phyloP scores from a whole-genome alignment of 805 yeast genomes.

The Candida odintsovae region DNA sequence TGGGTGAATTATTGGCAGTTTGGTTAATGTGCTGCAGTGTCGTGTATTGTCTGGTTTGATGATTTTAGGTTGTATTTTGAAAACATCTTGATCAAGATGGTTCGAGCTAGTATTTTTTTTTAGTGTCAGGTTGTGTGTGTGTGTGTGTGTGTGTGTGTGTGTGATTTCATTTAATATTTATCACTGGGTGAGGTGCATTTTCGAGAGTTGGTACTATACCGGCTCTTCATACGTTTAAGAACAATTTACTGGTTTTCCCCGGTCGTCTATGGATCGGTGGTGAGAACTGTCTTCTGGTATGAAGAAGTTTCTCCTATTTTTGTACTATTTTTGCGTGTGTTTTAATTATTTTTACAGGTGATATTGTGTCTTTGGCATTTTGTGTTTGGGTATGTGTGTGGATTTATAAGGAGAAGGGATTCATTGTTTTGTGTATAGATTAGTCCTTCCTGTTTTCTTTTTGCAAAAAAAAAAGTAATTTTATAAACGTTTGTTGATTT shows the following conservation, averaged over 20 bases:
- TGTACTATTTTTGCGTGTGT: neutral
- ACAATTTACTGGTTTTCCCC: neutral
- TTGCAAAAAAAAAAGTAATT: neutral
- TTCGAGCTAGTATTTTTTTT: neutral
- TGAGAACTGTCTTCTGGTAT: neutral
- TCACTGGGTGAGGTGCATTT: neutral
- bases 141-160: neutral
- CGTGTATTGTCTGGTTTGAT: neutral
- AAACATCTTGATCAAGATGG: neutral
- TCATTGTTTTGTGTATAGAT: neutral
- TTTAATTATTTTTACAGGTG: neutral
- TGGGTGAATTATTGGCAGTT: too few relatives aligned
- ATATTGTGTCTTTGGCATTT: neutral
- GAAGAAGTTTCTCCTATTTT: neutral
- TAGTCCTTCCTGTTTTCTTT: neutral
- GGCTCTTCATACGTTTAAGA: neutral
- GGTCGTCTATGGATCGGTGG: neutral
- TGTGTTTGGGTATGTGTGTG: neutral
- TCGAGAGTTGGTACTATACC: neutral
- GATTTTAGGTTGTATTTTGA: neutral
- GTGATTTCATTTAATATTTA: neutral
- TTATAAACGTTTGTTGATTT: neutral
- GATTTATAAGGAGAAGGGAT: neutral
- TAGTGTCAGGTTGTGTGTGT: neutral
- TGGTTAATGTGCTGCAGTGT: neutral